These are phyloP conservation scores for Tetracladium maxilliforme DNA, from an alignment of 2,329 filamentous ascomycete genomes.

Conservation along the genomic window DNA sequence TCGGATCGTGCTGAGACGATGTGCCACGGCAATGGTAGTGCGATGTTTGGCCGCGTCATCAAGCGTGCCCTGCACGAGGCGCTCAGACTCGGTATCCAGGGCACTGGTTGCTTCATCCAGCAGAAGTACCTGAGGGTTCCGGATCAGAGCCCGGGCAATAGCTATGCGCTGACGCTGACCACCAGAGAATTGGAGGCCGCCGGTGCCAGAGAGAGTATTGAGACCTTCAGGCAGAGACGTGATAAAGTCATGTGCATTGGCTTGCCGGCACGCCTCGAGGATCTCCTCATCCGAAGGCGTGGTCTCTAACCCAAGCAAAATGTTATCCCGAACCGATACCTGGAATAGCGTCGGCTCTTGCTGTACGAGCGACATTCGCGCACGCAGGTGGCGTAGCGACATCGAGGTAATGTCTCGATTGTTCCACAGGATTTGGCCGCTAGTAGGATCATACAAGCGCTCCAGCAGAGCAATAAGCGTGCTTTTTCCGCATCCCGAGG, in stretches of 20 bases:
- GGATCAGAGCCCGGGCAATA: conserved; percentile 54
- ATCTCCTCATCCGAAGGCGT: conserved; percentile 35
- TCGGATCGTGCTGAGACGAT: conserved; percentile 30
- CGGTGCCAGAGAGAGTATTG: conserved; percentile 50
- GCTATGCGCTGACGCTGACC: conserved; percentile 59
- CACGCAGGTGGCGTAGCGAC: not conserved
- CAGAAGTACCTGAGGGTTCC: conserved; percentile 49
- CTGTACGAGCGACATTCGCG: conserved; percentile 43
- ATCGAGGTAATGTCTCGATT: not conserved
- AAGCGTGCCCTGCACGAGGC: conserved; percentile 26
- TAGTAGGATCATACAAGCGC: conserved; percentile 19
- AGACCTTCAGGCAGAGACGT: conserved; percentile 52
- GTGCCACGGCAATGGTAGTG: not conserved
- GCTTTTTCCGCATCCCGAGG: conserved; percentile 31
- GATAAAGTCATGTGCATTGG: conserved; percentile 60
- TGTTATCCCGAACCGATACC: conserved; percentile 9
- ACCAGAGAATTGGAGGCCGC: conserved; percentile 52
- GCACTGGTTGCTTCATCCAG: conserved; percentile 63
- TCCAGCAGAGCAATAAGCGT: conserved; percentile 29
- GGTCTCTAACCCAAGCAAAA: conserved; percentile 15
- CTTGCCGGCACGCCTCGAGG: conserved; percentile 38
- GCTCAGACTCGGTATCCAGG: conserved; percentile 46
- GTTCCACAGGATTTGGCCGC: not conserved
- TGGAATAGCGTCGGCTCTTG: conserved; percentile 59
- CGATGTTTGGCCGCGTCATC: conserved; percentile 1